A percentile compares a stretch with the other conserved stretches of the same genome.
These are phyloP conservation scores for Aspergillus brunneoviolaceus DNA, from an alignment of 2,329 filamentous ascomycete genomes.

Conservation along the genomic window DNA sequence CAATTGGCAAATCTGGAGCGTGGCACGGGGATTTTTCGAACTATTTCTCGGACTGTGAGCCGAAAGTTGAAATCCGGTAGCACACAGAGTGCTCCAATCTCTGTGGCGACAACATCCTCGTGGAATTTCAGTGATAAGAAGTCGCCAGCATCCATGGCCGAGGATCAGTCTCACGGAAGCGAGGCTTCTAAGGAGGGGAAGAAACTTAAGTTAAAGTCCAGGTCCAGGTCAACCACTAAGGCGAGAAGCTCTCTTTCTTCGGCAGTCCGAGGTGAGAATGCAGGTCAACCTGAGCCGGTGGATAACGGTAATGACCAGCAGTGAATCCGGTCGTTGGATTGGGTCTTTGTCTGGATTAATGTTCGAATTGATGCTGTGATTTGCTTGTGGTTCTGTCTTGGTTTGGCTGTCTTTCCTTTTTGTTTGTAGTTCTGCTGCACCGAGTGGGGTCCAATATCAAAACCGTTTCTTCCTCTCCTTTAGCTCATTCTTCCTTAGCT, in stretches of 20 bases:
- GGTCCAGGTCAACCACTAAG: constrained; percentile 20
- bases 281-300: constrained; percentile 6
- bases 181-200: constrained; percentile 9
- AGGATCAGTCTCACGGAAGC: constrained; percentile 5
- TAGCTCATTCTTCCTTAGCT: background rate
- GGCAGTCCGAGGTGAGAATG: constrained; percentile 14
- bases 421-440: background rate
- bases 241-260: constrained; percentile 27
- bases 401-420: background rate
- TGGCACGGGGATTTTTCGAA: constrained; percentile 43
- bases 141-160: background rate
- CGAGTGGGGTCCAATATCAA: background rate
- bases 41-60: constrained; percentile 39
- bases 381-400: background rate
- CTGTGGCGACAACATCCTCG: constrained; percentile 23
- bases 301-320: background rate
- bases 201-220: background rate
- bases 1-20: constrained; percentile 63
- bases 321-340: background rate
- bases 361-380: background rate
- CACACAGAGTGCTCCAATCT: constrained; percentile 25
- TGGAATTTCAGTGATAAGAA: constrained; percentile 13
- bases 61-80: constrained; percentile 36
- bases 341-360: background rate
- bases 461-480: background rate